Base-by-base conservation (phyloP, 1,284 basidiomycete species). In the Tausonia pullulans region DNA sequence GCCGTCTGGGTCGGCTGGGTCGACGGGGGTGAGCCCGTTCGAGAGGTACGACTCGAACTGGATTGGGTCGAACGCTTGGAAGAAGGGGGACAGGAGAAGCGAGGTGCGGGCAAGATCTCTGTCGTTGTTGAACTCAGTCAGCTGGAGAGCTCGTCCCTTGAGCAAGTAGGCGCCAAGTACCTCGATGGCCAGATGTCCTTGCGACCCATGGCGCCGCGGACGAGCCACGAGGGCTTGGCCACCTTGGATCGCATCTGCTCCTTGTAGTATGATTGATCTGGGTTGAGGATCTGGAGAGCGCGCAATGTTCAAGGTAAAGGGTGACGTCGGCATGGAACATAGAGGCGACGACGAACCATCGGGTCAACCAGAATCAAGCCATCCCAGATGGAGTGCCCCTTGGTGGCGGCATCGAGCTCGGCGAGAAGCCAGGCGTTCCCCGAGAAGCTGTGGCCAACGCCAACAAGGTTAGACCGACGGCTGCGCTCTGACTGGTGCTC, bases 311-410 rank as follows among this genome's bases (percentile, higher is more conserved):
- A 39, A 48, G 27, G 13, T 10, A 52, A 53, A 7, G 7, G 4
- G 7, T 16, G 48, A 44, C 11, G 10, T 27, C n/a, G 48, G 13
- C 59, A 16, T 40, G 8, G 13, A 9, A 43, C 11, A 0, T 9
- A 50, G 48, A 60, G n/a, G 14, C 0, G 40, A 51, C 16, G 6
- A 27, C 60, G 43, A 16, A 63, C 56, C 62, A 63, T 63, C 9
- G 62, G 55, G n/a, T 63, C 62, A 13, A 63, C 56, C 13, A 63
- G 43, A 43, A 63, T 58, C 49, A 63, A 5, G 2, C 55, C 62
- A 4, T 63, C 62, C 43, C 62, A 41, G 5, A 63, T 5, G 16
- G 45, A 44, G 6, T 9, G 9, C 4, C 44, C 56, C 4, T 48
- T 44, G 3, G 27, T 51, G 2, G 46, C 62, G 9, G 55, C n/a